Base-by-base conservation (phyloP, 208 protist species). In the Wallacemonas sp. region DNA sequence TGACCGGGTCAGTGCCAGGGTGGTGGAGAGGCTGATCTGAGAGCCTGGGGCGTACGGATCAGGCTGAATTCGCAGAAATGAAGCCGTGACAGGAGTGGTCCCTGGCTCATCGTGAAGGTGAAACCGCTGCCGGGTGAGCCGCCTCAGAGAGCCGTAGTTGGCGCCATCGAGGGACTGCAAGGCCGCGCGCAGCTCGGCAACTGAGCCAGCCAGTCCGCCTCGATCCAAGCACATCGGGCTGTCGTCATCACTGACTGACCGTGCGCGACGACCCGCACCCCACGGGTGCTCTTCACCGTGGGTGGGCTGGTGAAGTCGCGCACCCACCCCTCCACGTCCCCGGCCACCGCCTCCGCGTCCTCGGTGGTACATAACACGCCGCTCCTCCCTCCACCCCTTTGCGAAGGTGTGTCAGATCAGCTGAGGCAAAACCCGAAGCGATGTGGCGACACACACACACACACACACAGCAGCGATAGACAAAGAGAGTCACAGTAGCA, bases 31-130 rank as follows among this genome's bases (percentile, higher is more conserved):
- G 17, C 78, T 41, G n/a, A 81, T 37, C 34, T 81, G 82, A 72
- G 81, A 89, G 0, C 87, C 87, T 3, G 87, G 87, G 0, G 87
- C 87, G 69, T 84, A 93, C 24, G 87, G 87, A 54, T 93, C 87
- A 19, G 84, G 46, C 52, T 93, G 87, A 54, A 93, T 79, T 33
- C 67, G 70, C 13, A 72, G 27, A 19, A 83, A 81, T 17, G 42
- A 15, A 3, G 50, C 8, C 17, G 37, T 46, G 2, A 19, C 32
- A 10, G 13, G 2, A 1, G 4, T n/a, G 15, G 3, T 39, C 15
- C 37, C 13, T 8, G 9, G 19, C 30, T 26, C 21, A 10, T 48
- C 9, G 66, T 60, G 37, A 30, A 92, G 69, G 6, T 21, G 33
- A 61, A 78, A 92, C 3, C 57, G 62, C 0, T 63, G 53, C 17